Base-by-base conservation (phyloP, 306 rosid species). In the Begonia peltatifolia region DNA sequence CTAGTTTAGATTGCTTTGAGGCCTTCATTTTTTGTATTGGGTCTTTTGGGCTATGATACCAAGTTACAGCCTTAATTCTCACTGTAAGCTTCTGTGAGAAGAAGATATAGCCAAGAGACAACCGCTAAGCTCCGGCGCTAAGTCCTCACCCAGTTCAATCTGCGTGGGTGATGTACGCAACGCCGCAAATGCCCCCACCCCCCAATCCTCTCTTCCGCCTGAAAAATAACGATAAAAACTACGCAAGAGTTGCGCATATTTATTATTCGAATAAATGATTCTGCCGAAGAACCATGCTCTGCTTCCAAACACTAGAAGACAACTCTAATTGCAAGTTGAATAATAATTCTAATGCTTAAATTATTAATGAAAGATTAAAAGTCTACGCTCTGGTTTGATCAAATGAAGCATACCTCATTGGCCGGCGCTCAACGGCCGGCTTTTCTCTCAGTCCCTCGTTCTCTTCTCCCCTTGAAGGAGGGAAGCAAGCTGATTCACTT, bases 271-370 rank as follows among this genome's bases (percentile, higher is more conserved):
- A 15, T 15, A n/a, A 56, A 56, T 4, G 36, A 13, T 14, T 38
- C n/a, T 42, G 20, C 50, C 22, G 13, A 47, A 59, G 41, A 43
- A 15, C 11, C 23, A 58, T 6, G 53, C 2, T 48, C 14, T 12
- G 9, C 0, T 46, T 17, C 53, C 6, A 9, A 16, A 14, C 63
- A 17, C 63, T 30, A 49, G 50, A 59, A 54, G 55, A 59, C 63
- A 52, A 9, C 18, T 41, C 48, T 2, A 41, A 50, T 50, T 60
- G 48, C 41, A 14, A 14, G 9, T 48, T 49, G 0, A 9, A 30
- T 48, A 46, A 11, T 49, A 48, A 49, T 36, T 49, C 47, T 17
- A 7, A 49, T 48, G 48, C 55, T 49, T 44, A 7, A 44, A 10
- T n/a, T 10, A 10, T 44, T 44, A 44, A 11, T 44, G 4, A 44